Evolutionary conservation across 1,284 basidiomycete genomes (phyloP).

Genomic region (Irpex sp.): DNA sequence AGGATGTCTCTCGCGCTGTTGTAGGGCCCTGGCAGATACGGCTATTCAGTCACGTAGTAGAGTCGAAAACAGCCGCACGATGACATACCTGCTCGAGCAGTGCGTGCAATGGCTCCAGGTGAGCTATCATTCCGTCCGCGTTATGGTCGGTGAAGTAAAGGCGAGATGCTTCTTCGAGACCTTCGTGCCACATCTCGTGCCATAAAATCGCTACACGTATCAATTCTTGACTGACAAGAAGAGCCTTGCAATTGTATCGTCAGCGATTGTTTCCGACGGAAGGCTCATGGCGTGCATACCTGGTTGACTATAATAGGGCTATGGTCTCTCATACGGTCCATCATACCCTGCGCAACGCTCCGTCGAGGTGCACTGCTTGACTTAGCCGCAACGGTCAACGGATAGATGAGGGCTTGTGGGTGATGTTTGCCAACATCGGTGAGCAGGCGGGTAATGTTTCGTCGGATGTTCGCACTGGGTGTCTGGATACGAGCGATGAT

Average conservation of each 20-base stretch:
- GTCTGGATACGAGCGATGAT: conserved; percentile 99
- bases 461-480: conserved; percentile 82
- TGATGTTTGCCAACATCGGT: conserved; percentile 95
- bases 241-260: conserved; percentile 48
- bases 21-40: conserved; percentile 69
- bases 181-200: conserved; percentile 99
- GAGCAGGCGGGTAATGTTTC: conserved; percentile 88
- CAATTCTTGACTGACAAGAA: conserved; percentile 90
- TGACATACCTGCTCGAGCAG: conserved; percentile 82
- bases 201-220: conserved; percentile 98
- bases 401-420: conserved; percentile 97
- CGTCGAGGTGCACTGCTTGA: conserved; percentile 85
- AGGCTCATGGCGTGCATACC: conserved; percentile 33
- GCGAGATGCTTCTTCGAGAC: conserved; percentile 95
- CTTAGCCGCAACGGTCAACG: conserved; percentile 97
- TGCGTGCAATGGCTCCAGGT: conserved; percentile 91
- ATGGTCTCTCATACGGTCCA: conserved; percentile 94
- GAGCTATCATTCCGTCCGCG: conserved; percentile 97
- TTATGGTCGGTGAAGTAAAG: conserved; percentile 98
- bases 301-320: conserved; percentile 88
- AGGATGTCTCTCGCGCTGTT: conserved; percentile 94
- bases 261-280: background rate
- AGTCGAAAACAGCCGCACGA: background rate
- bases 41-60: background rate
- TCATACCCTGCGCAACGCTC: conserved; percentile 84